Conservation (phyloP, 768 basidiomycete species). For the Russula foetens region DNA sequence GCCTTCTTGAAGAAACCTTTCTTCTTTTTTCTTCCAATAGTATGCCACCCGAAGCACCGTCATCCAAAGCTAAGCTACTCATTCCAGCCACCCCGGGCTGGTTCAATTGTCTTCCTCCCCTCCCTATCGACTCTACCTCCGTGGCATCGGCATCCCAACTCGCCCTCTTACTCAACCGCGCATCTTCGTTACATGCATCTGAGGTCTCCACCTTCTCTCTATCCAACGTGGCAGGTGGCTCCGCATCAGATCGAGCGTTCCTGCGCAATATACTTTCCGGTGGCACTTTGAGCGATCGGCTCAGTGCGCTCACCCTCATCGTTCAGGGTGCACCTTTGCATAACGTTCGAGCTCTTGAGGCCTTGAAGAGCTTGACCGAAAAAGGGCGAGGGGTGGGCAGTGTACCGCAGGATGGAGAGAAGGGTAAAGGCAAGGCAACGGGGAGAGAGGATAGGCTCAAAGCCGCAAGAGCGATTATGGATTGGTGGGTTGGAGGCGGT, state of each 20-base stretch:
- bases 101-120: slow-evolving; percentile 41
- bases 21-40: too few species aligned
- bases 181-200: slow-evolving; percentile 38
- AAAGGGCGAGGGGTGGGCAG: slow-evolving; percentile 66
- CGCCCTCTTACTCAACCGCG: slow-evolving; percentile 37
- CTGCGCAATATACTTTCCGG: slow-evolving; percentile 6
- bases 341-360: slow-evolving; percentile 73
- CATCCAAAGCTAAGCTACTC: slow-evolving; percentile 21
- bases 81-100: slow-evolving; percentile 40
- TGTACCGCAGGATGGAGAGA: slow-evolving; percentile 7
- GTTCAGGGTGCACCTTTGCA: slow-evolving; percentile 61
- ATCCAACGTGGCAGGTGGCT: slow-evolving; percentile 28
- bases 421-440: not conserved
- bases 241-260: slow-evolving; percentile 2
- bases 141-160: slow-evolving; percentile 37
- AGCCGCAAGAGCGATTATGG: slow-evolving; percentile 82
- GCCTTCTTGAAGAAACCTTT: too few species aligned
- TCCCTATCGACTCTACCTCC: slow-evolving; percentile 28
- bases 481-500: slow-evolving; percentile 98
- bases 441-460: slow-evolving; percentile 91
- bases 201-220: slow-evolving; percentile 46
- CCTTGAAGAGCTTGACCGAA: slow-evolving; percentile 67
- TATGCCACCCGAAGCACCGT: not conserved
- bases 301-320: slow-evolving; percentile 35
- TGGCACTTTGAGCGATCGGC: slow-evolving; percentile 32